Evolutionary conservation across 2,329 filamentous ascomycete genomes (phyloP), one percentile per base, ranked within the genome.

Genomic region (Cladosporium phlei): DNA sequence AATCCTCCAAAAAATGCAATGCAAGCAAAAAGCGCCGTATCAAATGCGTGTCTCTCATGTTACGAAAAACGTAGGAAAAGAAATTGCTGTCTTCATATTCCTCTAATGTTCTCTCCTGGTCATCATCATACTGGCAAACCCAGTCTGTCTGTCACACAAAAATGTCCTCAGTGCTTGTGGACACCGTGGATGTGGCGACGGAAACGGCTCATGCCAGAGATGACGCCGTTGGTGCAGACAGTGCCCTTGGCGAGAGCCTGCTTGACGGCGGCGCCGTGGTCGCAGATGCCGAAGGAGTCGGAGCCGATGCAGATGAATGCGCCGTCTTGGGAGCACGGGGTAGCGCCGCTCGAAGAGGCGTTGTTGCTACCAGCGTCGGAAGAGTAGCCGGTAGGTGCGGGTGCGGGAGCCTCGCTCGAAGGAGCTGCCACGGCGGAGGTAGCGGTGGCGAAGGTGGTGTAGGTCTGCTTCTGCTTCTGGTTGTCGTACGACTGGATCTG

Each of bases 201-300:
- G 22, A 53, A 43, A 20, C 48, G 47, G 40, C 50, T 44, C 47
- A 51, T 55, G 34, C 35, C 39, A 39, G 69, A 63, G 38, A 52
- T 52, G n/a, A 33, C 16, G 28, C 68, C 68, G 35, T 62, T 58
- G 8, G 59, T 54, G 60, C 71, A 74, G 5, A 55, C 53, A 37
- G 66, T 73, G 28, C 71, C 71, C 4, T 35, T 4, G 16, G 59
- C 55, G 8, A 71, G 65, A 21, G 73, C 62, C 25, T 60, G 52
- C 51, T 69, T 66, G 5, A 72, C 59, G 4, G 68, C 70, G 47
- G 60, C 69, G 35, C 66, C 63, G 42, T 63, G 54, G 60, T 72
- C 63, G 65, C 70, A 74, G 27, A 73, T 59, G 24, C 70, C 71
- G 46, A 69, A 74, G 20, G 66, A 60, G 29, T 52, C 60, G 38